Conservation (phyloP, 768 basidiomycete species). For the Suillus subalutaceus region DNA sequence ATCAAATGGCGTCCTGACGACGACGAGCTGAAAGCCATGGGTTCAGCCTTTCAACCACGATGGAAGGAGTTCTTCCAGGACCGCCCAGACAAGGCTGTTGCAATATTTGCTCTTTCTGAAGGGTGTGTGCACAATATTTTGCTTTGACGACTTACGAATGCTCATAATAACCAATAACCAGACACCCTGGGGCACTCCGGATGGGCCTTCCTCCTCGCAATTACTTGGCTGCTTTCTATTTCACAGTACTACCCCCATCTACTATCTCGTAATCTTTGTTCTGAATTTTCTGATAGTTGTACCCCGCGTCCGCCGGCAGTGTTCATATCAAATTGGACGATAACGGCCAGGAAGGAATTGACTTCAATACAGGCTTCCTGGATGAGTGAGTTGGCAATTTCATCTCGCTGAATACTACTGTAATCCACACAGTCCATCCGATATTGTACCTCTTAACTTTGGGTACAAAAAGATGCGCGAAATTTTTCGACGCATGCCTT, state of each 20-base stretch:
- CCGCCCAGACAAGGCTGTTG: slow-evolving; percentile 26
- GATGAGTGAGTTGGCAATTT: slow-evolving; percentile 37
- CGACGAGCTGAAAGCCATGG: slow-evolving; percentile 22
- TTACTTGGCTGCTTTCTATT: slow-evolving; percentile 27
- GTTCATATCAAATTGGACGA: slow-evolving; percentile 49
- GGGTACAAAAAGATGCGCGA: slow-evolving; percentile 33
- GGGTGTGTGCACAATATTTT: slow-evolving; percentile 5
- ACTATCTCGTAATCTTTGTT: background rate
- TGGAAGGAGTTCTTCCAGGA: slow-evolving; percentile 24
- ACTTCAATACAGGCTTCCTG: slow-evolving; percentile 52
- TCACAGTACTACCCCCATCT: slow-evolving; percentile 27
- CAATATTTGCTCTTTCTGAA: background rate
- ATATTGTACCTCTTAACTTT: slow-evolving; percentile 29
- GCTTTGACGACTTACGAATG: background rate
- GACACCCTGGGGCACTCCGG: background rate
- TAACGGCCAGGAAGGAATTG: slow-evolving; percentile 41
- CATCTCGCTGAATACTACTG: background rate
- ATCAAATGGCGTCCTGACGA: slow-evolving; percentile 29
- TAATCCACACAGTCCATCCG: slow-evolving; percentile 21
- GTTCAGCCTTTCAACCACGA: slow-evolving; percentile 20
- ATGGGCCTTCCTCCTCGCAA: slow-evolving; percentile 12
- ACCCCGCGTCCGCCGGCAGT: slow-evolving; percentile 50
- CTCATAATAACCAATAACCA: background rate
- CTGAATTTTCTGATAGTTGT: slow-evolving; percentile 24
- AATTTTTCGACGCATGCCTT: slow-evolving; percentile 42